phyloP scores from a whole-genome alignment of 805 yeast species.

The Wickerhamiella spandovensis region DNA sequence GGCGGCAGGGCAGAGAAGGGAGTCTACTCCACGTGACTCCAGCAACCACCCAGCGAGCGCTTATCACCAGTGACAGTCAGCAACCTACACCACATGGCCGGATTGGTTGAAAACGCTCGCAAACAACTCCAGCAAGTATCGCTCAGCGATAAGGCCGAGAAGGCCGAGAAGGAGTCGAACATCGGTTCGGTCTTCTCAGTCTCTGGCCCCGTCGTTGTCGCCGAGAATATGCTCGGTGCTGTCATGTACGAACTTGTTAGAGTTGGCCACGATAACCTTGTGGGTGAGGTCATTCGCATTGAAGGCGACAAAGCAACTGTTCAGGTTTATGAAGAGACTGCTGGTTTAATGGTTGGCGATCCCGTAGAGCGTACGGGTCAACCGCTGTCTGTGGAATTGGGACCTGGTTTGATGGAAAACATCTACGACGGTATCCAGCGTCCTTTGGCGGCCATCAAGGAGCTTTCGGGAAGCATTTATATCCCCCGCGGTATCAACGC shows the following conservation, averaged over 20 bases:
- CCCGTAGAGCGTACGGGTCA: constrained; percentile 97
- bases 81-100: constrained; percentile 2
- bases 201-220: constrained; percentile 95
- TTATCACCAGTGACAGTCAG: neutral
- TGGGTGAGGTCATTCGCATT: constrained; percentile 97
- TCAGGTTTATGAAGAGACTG: constrained; percentile 98
- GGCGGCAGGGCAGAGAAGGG: too few species aligned
- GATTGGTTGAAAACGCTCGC: constrained; percentile 73
- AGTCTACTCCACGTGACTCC: neutral
- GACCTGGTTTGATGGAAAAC: constrained; percentile 99
- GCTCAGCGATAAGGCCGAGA: constrained; percentile 50
- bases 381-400: constrained; percentile 97
- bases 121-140: constrained; percentile 80
- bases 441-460: constrained; percentile 89
- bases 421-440: constrained; percentile 99
- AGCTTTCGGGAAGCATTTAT: constrained; percentile 77
- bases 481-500: constrained; percentile 98
- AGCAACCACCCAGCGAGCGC: neutral
- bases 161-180: constrained; percentile 47
- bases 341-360: constrained; percentile 98
- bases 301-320: constrained; percentile 94
- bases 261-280: constrained; percentile 93
- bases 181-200: constrained; percentile 80
- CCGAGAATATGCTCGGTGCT: constrained; percentile 98
- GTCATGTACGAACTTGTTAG: constrained; percentile 98